These are phyloP conservation scores for Penicillium fuscoglaucum DNA, from an alignment of 2,329 filamentous ascomycete genomes.

Conservation along the genomic window DNA sequence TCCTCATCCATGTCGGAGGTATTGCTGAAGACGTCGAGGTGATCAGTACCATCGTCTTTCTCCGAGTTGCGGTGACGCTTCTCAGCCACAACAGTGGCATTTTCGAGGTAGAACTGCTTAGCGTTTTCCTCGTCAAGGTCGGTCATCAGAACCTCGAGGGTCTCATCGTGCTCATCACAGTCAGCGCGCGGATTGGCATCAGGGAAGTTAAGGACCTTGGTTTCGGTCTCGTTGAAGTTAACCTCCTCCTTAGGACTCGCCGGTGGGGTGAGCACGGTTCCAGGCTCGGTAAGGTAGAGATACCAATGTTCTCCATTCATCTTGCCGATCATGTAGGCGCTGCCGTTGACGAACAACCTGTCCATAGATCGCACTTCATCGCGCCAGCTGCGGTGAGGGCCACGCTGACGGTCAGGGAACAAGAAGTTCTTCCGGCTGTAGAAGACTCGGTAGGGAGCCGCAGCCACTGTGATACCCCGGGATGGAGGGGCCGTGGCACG, in stretches of 20 bases:
- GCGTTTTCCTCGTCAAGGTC: conserved; percentile 66
- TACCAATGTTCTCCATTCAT: conserved; percentile 99
- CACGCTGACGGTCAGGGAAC: conserved; percentile 89
- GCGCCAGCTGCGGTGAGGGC: conserved; percentile 95
- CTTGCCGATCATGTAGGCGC: conserved; percentile 99
- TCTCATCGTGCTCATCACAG: conserved; percentile 48
- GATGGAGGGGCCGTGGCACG: conserved; percentile 68
- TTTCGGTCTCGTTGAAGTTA: conserved; percentile 54
- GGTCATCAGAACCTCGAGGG: conserved; percentile 67
- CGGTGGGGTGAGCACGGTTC: conserved; percentile 76
- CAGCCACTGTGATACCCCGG: conserved; percentile 69
- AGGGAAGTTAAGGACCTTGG: conserved; percentile 60
- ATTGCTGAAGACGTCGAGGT: conserved; percentile 76
- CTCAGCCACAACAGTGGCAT: conserved; percentile 88
- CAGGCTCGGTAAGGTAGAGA: conserved; percentile 89
- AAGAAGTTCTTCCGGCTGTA: conserved; percentile 99
- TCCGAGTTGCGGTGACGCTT: conserved; percentile 73
- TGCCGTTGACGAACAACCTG: conserved; percentile 85
- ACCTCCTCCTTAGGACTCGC: conserved; percentile 65
- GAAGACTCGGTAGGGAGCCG: conserved; percentile 92
- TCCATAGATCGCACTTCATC: conserved; percentile 93
- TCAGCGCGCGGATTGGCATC: conserved; percentile 28
- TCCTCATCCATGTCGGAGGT: conserved; percentile 63
- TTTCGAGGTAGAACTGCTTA: conserved; percentile 69
- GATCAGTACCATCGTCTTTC: conserved; percentile 56